A percentile compares a stretch with the other conserved stretches of the same genome.
phyloP scores from a whole-genome alignment of 257 asterid genomes.

The Plectranthus barbatus region DNA sequence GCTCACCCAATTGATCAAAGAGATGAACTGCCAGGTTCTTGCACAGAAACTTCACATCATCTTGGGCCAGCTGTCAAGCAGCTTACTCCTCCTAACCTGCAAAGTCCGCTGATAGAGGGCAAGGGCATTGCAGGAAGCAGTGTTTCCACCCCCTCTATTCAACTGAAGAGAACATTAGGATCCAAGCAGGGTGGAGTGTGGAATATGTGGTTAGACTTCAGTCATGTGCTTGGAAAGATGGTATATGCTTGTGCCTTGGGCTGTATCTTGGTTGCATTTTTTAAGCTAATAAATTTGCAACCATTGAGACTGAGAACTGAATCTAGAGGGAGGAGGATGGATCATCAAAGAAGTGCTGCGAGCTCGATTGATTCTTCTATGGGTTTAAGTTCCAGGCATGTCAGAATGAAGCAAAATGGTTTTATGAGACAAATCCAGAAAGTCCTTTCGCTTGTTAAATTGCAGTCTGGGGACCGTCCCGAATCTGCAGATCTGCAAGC shows the following conservation, averaged over 20 bases:
- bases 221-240: constrained; percentile 45
- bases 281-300: constrained; percentile 42
- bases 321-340: constrained; percentile 37
- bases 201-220: constrained; percentile 44
- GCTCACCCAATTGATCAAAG: constrained; percentile 45
- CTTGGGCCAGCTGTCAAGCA: constrained; percentile 80
- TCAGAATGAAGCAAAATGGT: constrained; percentile 28
- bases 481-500: constrained; percentile 41
- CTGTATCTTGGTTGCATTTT: constrained; percentile 43
- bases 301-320: constrained; percentile 44
- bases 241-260: constrained; percentile 58
- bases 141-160: constrained; percentile 41
- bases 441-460: constrained; percentile 39
- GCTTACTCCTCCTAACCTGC: constrained; percentile 66
- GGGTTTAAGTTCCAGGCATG: constrained; percentile 26
- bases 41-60: constrained; percentile 44
- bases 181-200: constrained; percentile 49
- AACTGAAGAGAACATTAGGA: constrained; percentile 71
- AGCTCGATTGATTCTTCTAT: constrained; percentile 29
- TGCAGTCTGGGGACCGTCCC: constrained; percentile 25
- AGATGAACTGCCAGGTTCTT: constrained; percentile 36
- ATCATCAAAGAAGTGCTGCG: constrained; percentile 24
- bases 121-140: constrained; percentile 32
- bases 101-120: constrained; percentile 45
- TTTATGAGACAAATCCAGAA: constrained; percentile 35